Percentiles rank a stretch among this genome's conserved stretches.
These are phyloP conservation scores for Fusarium torreyae DNA, from an alignment of 2,329 filamentous ascomycete genomes.

Conservation along the genomic window DNA sequence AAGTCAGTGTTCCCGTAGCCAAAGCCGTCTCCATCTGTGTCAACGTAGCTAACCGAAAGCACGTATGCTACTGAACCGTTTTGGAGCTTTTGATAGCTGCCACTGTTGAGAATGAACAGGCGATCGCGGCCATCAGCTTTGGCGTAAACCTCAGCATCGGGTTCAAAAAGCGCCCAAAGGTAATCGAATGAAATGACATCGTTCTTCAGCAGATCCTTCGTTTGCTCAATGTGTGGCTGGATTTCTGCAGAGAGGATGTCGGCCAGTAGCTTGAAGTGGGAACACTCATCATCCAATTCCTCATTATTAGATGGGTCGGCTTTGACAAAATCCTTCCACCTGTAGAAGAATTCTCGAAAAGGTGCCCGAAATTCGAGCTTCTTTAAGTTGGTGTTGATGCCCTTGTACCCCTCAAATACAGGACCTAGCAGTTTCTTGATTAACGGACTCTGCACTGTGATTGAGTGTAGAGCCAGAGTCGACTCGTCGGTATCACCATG, in stretches of 20 bases:
- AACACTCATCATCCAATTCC: background rate
- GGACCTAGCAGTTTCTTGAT: constrained; percentile 11
- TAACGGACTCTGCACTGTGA: constrained; percentile 17
- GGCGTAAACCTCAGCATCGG: constrained; percentile 5
- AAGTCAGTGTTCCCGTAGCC: background rate
- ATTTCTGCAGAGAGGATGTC: constrained; percentile 14
- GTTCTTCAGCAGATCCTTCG: constrained; percentile 2
- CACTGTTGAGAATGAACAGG: background rate
- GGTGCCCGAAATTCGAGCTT: constrained; percentile 15
- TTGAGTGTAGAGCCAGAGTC: background rate
- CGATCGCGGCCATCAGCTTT: constrained; percentile 7
- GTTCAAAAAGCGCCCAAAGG: constrained; percentile 24
- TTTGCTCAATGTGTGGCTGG: constrained; percentile 11
- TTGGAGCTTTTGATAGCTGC: background rate
- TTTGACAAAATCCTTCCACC: constrained; percentile 5
- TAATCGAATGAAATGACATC: constrained; percentile 20
- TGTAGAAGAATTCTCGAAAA: constrained; percentile 26
- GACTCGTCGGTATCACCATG: constrained; percentile 1
- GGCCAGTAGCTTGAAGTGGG: constrained; percentile 15
- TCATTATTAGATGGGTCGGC: background rate
- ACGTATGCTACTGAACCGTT: background rate
- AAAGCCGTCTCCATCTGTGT: constrained; percentile 14
- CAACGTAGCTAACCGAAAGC: constrained; percentile 9
- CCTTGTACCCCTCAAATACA: background rate
- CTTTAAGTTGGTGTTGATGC: constrained; percentile 22